These are phyloP conservation scores for Triticum monococcum DNA, from an alignment of 176 grass and related monocot genomes.

Conservation along the genomic window DNA sequence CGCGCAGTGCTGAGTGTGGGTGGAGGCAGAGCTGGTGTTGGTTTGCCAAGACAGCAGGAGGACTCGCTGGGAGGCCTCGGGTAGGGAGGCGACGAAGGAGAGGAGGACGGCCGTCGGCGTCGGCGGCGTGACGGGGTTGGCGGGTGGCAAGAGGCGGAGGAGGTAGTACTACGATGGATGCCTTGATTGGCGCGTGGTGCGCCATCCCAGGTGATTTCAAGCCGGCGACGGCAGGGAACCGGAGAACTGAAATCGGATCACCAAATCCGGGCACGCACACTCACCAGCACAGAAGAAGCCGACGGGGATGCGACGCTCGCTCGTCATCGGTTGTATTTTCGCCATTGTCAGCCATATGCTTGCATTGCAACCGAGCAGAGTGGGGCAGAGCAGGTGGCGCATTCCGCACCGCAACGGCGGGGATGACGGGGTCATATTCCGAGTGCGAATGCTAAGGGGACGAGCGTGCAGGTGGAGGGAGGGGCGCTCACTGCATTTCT, in stretches of 20 bases:
- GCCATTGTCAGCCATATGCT: background rate
- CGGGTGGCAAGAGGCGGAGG: background rate
- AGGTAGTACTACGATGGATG: background rate
- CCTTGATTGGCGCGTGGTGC: background rate
- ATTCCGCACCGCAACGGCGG: background rate
- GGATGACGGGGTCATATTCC: background rate
- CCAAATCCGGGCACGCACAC: background rate
- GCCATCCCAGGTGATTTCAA: background rate
- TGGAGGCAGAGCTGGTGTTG: background rate
- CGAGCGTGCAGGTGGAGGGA: background rate
- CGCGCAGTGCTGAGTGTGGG: constrained; percentile 27
- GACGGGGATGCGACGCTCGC: background rate
- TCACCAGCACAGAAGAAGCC: background rate
- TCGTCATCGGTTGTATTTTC: background rate
- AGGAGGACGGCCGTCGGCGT: constrained; percentile 10
- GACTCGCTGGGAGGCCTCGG: constrained; percentile 23
- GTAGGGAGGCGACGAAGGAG: constrained; percentile 48
- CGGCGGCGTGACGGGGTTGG: background rate
- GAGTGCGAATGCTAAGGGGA: background rate
- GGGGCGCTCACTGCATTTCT: no score
- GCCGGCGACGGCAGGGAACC: no score
- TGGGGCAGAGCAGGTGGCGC: background rate
- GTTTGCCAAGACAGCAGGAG: constrained; percentile 41
- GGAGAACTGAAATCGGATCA: background rate
- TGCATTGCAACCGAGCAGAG: background rate